phyloP scores from a whole-genome alignment of 495 filamentous ascomycete species.

The Hyaloscypha finlandica region DNA sequence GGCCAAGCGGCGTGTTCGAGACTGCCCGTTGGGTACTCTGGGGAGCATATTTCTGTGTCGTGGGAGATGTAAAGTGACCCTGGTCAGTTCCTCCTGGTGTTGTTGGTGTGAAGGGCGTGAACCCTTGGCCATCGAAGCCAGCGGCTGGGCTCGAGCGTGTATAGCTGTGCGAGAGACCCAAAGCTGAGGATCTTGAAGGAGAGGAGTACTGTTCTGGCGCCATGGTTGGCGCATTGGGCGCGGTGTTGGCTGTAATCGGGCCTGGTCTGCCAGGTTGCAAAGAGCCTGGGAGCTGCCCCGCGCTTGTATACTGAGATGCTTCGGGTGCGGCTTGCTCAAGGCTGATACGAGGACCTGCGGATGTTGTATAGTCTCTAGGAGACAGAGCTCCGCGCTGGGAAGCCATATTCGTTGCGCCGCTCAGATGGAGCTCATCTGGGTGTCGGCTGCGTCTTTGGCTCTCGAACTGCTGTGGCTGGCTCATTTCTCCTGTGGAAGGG shows the following conservation, averaged over 20 bases:
- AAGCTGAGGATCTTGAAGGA: constrained; percentile 64
- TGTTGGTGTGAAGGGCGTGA: constrained; percentile 66
- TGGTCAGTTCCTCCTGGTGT: constrained; percentile 59
- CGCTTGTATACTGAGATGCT: constrained; percentile 54
- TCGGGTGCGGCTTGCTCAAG: constrained; percentile 36
- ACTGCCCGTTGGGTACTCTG: constrained; percentile 67
- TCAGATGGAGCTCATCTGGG: constrained; percentile 78
- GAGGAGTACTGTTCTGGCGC: constrained; percentile 62
- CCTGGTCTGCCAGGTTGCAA: constrained; percentile 57
- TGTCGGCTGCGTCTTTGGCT: constrained; percentile 56
- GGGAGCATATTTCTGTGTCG: constrained; percentile 67
- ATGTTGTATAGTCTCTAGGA: constrained; percentile 54
- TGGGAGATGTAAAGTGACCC: constrained; percentile 68
- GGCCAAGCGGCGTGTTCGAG: constrained; percentile 81
- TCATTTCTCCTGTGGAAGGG: constrained; percentile 35
- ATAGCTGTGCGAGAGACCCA: constrained; percentile 66
- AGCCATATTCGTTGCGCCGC: constrained; percentile 43
- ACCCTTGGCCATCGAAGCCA: constrained; percentile 69
- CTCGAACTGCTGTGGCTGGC: constrained; percentile 52
- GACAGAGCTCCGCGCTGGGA: constrained; percentile 46
- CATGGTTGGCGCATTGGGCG: constrained; percentile 68
- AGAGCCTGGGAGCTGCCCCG: constrained; percentile 52
- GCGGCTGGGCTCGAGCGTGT: constrained; percentile 82
- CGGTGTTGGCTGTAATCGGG: constrained; percentile 69
- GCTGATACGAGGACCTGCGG: constrained; percentile 29